Percentiles rank a stretch among this genome's conserved stretches.
Conservation (phyloP, 2,329 filamentous ascomycete genomes). For the Diaporthe vaccinii region DNA sequence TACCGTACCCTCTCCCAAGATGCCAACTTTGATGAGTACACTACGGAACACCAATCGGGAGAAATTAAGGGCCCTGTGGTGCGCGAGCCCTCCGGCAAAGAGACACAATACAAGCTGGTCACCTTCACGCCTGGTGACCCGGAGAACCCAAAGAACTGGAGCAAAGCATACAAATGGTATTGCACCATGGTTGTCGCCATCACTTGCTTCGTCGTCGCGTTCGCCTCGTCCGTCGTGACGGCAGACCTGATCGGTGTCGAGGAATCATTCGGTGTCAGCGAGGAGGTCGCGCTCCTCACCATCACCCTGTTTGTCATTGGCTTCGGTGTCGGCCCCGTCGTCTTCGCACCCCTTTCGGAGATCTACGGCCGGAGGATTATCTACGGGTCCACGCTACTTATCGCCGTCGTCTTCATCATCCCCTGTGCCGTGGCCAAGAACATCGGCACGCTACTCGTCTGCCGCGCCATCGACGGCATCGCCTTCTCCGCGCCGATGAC, state of each 20-base stretch:
- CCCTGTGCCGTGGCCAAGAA: slow-evolving; percentile 84
- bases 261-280: slow-evolving; percentile 75
- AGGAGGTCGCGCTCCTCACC: slow-evolving; percentile 79
- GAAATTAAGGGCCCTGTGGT: slow-evolving; percentile 65
- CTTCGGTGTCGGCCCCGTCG: slow-evolving; percentile 86
- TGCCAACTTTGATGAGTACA: slow-evolving; percentile 78
- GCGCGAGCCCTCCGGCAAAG: slow-evolving; percentile 43
- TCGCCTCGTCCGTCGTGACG: slow-evolving; percentile 82
- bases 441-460: slow-evolving; percentile 81
- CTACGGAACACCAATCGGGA: slow-evolving; percentile 71
- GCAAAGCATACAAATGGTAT: slow-evolving; percentile 83
- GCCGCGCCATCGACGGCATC: slow-evolving; percentile 83
- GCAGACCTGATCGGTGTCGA: slow-evolving; percentile 77
- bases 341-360: slow-evolving; percentile 84
- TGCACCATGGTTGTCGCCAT: slow-evolving; percentile 86
- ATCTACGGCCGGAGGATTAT: slow-evolving; percentile 79
- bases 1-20: slow-evolving; percentile 72
- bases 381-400: slow-evolving; percentile 75
- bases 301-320: slow-evolving; percentile 86
- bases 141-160: slow-evolving; percentile 90
- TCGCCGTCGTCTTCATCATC: slow-evolving; percentile 84
- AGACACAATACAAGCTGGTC: slow-evolving; percentile 65
- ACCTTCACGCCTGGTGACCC: slow-evolving; percentile 78
- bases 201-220: slow-evolving; percentile 81
- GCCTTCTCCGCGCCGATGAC: slow-evolving; percentile 91